Evolutionary conservation across 2,329 filamentous ascomycete genomes (phyloP), one percentile per base, ranked within the genome.

Genomic region (Fusarium metavorans): DNA sequence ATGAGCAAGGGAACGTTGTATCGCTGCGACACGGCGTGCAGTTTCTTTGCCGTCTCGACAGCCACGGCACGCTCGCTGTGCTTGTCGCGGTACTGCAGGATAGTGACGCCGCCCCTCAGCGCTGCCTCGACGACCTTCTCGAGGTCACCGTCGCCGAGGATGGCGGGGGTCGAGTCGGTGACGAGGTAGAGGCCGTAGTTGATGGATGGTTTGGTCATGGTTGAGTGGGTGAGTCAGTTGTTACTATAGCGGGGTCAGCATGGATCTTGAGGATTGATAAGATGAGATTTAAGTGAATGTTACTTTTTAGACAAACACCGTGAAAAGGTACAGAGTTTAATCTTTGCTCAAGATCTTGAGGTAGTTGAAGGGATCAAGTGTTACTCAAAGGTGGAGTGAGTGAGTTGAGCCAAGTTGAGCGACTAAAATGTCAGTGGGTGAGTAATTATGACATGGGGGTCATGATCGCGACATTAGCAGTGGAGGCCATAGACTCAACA

Each of bases 21-120:
- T 56, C 86, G 86, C 73, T 86, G 86, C 23, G 95, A 96, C 72
- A 97, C 85, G 41, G 85, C 82, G 81, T 97, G 95, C 60, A 98
- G 88, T 75, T 86, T 88, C 77, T 88, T 88, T 18, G 92, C 95
- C 48, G 88, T 93, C n/a, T 88, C 84, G 57, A 98, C 89, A 71
- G 97, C 88, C 13, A 86, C 87, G 23, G 88, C 90, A 2, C 93
- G 97, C 77, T 95, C 92, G 80, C 91, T 92, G 48, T 87, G 91
- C 85, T 98, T 98, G 86, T 98, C 95, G 81, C 96, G 91, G 81
- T 96, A 95, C 85, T 98, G 96, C 39, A 98, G 93, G 54, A 97
- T 86, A 3, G 93, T 96, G 50, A 93, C 94, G 86, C 95, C 95
- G 82, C 94, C 95, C 81, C 89, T 86, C 60, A 97, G 83, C 23